Percentiles rank a stretch among this genome's conserved stretches.
phyloP scores from a whole-genome alignment of 805 yeast species.

The Barnettozyma sp. region DNA sequence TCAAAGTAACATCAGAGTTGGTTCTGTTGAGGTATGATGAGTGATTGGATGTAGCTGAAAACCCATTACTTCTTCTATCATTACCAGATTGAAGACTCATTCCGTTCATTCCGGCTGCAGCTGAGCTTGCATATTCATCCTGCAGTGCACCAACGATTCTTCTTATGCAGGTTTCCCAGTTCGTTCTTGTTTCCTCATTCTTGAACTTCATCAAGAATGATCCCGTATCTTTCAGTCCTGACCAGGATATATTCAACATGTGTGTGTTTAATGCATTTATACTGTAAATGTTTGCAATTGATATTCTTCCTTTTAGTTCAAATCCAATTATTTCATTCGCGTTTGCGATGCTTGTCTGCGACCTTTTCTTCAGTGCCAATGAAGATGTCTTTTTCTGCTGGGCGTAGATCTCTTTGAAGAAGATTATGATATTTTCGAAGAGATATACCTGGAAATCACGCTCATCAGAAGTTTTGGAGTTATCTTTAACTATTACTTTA shows the following conservation, averaged over 20 bases:
- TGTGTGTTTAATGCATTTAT: slow-evolving; percentile 44
- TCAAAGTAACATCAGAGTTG: slow-evolving; percentile 17
- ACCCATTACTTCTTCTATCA: slow-evolving; percentile 26
- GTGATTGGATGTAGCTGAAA: slow-evolving; percentile 19
- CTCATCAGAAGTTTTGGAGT: slow-evolving; percentile 48
- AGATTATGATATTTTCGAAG: slow-evolving; percentile 63
- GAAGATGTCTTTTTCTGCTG: slow-evolving; percentile 44
- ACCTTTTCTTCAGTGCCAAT: slow-evolving; percentile 35
- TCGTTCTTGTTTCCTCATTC: slow-evolving; percentile 74
- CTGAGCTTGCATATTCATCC: slow-evolving; percentile 19
- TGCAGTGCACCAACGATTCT: slow-evolving; percentile 31
- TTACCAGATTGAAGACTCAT: slow-evolving; percentile 12
- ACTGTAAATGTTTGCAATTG: slow-evolving; percentile 57
- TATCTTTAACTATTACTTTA: slow-evolving; percentile 58
- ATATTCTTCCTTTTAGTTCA: slow-evolving; percentile 76
- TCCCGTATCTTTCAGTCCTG: slow-evolving; percentile 83
- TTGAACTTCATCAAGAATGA: slow-evolving; percentile 75
- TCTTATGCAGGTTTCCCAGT: slow-evolving; percentile 71
- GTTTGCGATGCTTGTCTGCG: slow-evolving; percentile 22
- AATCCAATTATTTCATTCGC: slow-evolving; percentile 30
- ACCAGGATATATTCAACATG: slow-evolving; percentile 65
- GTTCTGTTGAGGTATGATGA: slow-evolving; percentile 22
- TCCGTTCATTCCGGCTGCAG: slow-evolving; percentile 12
- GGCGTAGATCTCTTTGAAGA: slow-evolving; percentile 52
- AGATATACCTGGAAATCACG: slow-evolving; percentile 85